A percentile compares a stretch with the other conserved stretches of the same genome.
These are phyloP conservation scores for Prunella vulgaris DNA, from an alignment of 257 asterid genomes.

Conservation along the genomic window DNA sequence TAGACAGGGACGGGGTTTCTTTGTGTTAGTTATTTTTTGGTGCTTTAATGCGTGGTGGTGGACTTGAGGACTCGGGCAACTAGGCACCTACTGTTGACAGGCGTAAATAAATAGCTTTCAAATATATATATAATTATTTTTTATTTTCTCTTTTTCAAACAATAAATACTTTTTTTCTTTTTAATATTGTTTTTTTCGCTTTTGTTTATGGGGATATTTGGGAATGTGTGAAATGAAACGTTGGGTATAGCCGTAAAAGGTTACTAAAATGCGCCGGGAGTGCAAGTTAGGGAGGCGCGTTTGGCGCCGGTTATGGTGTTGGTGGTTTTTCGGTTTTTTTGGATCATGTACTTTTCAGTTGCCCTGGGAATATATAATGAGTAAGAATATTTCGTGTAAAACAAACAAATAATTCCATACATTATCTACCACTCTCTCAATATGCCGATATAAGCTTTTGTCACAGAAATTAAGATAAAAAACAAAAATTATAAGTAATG, in stretches of 20 bases:
- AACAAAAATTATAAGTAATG: too few relatives aligned
- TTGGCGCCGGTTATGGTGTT: constrained; percentile 10
- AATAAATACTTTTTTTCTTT: neutral
- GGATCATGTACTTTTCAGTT: constrained; percentile 12
- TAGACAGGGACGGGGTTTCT: constrained; percentile 13
- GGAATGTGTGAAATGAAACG: constrained; percentile 6
- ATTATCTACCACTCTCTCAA: too few relatives aligned
- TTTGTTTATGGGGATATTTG: neutral
- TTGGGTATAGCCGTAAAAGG: neutral
- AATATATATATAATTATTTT: neutral
- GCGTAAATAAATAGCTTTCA: constrained; percentile 3
- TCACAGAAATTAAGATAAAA: too few relatives aligned
- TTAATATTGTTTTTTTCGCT: neutral
- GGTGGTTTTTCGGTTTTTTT: neutral
- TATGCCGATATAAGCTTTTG: too few relatives aligned
- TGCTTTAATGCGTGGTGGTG: constrained; percentile 17
- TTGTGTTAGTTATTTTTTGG: constrained; percentile 8
- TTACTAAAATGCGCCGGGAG: constrained; percentile 5
- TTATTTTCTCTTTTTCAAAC: neutral
- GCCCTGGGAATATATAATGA: too few relatives aligned
- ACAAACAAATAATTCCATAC: too few relatives aligned
- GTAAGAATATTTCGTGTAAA: neutral
- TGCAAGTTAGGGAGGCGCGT: constrained; percentile 19
- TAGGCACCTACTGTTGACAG: constrained; percentile 22
- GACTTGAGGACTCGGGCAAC: constrained; percentile 14